phyloP scores from a whole-genome alignment of 2,329 filamentous ascomycete genomes.

The Fusarium bactridioides region DNA sequence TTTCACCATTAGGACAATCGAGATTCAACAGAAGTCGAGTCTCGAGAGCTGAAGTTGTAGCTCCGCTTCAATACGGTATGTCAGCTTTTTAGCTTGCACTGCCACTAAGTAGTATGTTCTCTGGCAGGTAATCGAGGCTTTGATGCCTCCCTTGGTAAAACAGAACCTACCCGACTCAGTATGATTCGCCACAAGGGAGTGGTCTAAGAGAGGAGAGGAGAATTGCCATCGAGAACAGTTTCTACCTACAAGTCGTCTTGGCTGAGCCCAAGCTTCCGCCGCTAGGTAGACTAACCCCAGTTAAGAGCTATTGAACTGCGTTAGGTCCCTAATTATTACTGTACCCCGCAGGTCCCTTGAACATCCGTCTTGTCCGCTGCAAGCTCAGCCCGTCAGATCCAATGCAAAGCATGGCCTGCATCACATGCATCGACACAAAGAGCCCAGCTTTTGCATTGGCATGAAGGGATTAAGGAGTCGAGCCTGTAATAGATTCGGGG shows the following conservation, averaged over 20 bases:
- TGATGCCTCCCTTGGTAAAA: background rate
- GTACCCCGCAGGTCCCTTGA: conserved; percentile 28
- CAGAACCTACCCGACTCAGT: background rate
- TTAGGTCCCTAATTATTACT: background rate
- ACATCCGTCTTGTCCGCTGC: background rate
- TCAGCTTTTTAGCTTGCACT: conserved; percentile 4
- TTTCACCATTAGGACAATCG: background rate
- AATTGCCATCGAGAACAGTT: background rate
- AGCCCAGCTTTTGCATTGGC: background rate
- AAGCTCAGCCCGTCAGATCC: background rate
- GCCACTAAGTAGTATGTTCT: background rate
- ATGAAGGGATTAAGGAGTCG: background rate
- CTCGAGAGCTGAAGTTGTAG: background rate
- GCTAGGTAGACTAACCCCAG: background rate
- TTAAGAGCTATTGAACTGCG: background rate
- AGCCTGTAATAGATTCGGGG: background rate
- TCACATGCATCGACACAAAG: conserved; percentile 17
- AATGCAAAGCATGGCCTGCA: background rate
- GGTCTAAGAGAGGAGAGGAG: background rate
- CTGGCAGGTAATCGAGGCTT: background rate
- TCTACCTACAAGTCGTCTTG: background rate
- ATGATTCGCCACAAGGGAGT: background rate
- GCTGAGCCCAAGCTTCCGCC: background rate
- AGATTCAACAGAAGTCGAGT: background rate
- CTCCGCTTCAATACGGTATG: background rate